Evolutionary conservation across 208 protist genomes (phyloP), one percentile per base, ranked within the genome.

Genomic region (Leptomonas pyrrhocoris): DNA sequence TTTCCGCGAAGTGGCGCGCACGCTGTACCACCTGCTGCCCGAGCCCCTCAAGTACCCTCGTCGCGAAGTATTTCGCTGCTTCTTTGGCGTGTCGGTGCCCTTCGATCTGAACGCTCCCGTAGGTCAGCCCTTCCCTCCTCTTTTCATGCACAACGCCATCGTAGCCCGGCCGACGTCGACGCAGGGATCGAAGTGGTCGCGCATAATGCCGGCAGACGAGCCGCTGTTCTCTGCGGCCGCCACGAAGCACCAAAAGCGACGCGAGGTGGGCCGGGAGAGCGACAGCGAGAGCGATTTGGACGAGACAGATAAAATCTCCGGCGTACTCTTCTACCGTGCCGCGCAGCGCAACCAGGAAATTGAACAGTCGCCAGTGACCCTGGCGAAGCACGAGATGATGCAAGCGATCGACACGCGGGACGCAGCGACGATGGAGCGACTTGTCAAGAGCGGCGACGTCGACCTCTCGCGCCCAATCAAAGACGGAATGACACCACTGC

Each of bases 261-360:
- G 87, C 30, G 74, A 67, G 13, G 73, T 75, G 42, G 89, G 89
- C 49, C 82, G 88, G 7, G 92, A 93, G 31, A 93, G 88, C 51
- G 89, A 97, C 79, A 92, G 82, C 74, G 92, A 95, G 77, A 94
- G 86, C 65, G 92, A 95, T 60, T 40, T 91, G 49, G 90, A 95
- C 23, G 88, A 93, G 36, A 68, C 79, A 5, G 79, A 89, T 2
- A 77, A 45, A 31, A 62, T 90, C n/a, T 92, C 89, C 34, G 92
- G 92, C 21, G 81, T 84, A 36, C 83, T 87, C 63, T 97, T 97
- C 67, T 81, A 90, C 73, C 87, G 92, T 49, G 74, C 89, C 0
- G 86, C 88, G 11, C 88, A 97, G 55, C 80, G 93, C 36, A 88
- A 81, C 76, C 72, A 80, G 12, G 71, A 77, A 16, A 79, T 79